Base-by-base conservation (phyloP, 1,284 basidiomycete species). In the Ceratobasidium sp. region DNA sequence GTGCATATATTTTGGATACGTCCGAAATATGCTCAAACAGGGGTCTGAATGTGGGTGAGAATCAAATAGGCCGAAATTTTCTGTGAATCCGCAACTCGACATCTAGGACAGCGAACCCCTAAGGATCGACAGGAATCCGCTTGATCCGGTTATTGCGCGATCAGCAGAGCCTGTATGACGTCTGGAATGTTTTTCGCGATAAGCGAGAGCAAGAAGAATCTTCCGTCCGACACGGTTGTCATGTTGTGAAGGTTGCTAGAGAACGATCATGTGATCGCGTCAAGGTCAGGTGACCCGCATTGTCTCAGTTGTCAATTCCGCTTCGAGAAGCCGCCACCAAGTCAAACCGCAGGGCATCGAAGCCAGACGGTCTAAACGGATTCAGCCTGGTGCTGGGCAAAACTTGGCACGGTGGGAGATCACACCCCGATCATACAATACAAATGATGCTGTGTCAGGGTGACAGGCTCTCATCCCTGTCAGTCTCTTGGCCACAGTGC, bases 221-320 rank as follows among this genome's bases (percentile, higher is more conserved):
- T 50, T 50, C 48, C 48, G 4, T 26, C 26, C 48, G 26, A 50
- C 48, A 23, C 48, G 48, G 48, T 50, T 28, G 48, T 8, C 8
- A 50, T 50, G 48, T 50, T 50, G 23, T 50, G 21, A 28, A 50
- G 21, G 48, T 28, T 28, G 48, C 21, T 50, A 28, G 48, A 50
- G 26, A 23, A 50, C 48, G 43, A 26, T 50, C 48, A 50, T n/a
- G 48, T 50, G 48, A 50, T 26, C 48, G 48, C 48, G 48, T 50
- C 26, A 26, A 14, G 16, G 23, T 50, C 48, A 50, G n/a, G 48
- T 50, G 48, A 50, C 21, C 26, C 10, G 43, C 10, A 9, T 45
- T 45, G 6, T 12, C 43, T 45, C 36, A 5, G 6, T 45, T 18
- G 6, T 12, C 9, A 45, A 10, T 45, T n/a, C n/a, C n/a, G n/a